phyloP scores from a whole-genome alignment of 306 rosid genomes.

The Fagus crenata region DNA sequence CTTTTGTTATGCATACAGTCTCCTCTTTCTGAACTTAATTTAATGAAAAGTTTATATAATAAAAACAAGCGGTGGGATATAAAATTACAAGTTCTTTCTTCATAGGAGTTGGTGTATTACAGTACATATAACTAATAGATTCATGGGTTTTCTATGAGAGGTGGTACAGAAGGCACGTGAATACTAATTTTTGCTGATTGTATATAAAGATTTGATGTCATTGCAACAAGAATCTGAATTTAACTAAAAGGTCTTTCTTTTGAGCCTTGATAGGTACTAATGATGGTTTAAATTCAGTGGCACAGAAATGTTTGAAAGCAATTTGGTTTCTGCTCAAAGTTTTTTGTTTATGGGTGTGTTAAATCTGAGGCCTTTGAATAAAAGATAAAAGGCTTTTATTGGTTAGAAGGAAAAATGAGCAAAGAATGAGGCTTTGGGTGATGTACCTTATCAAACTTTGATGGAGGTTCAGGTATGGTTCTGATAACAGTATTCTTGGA shows the following conservation, averaged over 20 bases:
- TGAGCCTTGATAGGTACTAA: background rate
- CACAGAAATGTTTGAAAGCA: background rate
- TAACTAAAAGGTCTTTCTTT: constrained; percentile 1
- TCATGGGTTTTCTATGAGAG: background rate
- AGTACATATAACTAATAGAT: background rate
- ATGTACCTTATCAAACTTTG: background rate
- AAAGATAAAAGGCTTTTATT: background rate
- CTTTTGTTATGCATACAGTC: background rate
- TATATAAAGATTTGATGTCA: background rate
- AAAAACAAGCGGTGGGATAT: background rate
- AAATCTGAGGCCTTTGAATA: background rate
- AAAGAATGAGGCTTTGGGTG: background rate
- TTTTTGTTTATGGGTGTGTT: background rate
- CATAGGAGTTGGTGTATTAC: background rate
- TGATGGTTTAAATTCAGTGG: background rate
- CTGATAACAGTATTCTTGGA: background rate
- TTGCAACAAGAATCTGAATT: background rate
- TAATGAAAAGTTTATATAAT: background rate
- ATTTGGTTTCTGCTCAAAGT: constrained; percentile 3
- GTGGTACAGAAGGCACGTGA: background rate
- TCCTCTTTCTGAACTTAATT: background rate
- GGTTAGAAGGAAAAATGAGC: background rate
- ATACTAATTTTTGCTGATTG: background rate
- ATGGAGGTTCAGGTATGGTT: background rate
- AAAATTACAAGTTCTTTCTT: background rate